A percentile compares a stretch with the other conserved stretches of the same genome.
These are phyloP conservation scores for Suillus paluster DNA, from an alignment of 768 basidiomycete genomes.

Conservation along the genomic window DNA sequence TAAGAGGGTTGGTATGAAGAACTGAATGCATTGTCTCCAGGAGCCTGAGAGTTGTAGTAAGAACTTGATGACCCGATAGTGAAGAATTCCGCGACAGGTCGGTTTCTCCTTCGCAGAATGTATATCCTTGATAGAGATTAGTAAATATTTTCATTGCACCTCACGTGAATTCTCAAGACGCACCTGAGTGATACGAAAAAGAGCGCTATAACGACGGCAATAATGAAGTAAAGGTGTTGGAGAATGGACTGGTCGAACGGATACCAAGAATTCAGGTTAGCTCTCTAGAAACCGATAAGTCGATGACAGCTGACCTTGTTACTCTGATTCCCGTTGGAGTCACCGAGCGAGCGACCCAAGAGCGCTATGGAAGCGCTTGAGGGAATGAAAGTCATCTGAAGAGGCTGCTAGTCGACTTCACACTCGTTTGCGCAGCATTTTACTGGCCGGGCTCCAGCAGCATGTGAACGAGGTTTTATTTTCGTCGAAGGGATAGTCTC, in stretches of 20 bases:
- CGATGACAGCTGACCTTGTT: conserved; percentile 20
- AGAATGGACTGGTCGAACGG: conserved; percentile 19
- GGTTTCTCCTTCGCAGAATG: conserved; percentile 29
- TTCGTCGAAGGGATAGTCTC: neutral
- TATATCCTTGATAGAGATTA: conserved; percentile 17
- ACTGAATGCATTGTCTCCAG: conserved; percentile 1
- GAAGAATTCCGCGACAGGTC: conserved; percentile 25
- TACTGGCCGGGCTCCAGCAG: neutral
- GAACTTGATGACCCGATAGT: neutral
- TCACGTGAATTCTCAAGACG: neutral
- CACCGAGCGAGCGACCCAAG: neutral
- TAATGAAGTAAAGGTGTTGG: conserved; percentile 30
- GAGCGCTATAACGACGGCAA: conserved; percentile 16
- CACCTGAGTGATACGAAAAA: conserved; percentile 27
- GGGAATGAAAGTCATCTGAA: conserved; percentile 16
- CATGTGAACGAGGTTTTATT: conserved; percentile 6
- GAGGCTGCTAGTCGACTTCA: neutral
- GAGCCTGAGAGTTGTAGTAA: conserved; percentile 12
- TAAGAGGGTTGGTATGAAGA: conserved; percentile 17
- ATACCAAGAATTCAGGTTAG: neutral
- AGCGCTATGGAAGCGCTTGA: neutral
- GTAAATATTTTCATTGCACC: neutral
- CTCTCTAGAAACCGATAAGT: neutral
- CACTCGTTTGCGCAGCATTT: conserved; percentile 9
- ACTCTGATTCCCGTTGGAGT: neutral